These are phyloP conservation scores for Saraca asoca DNA, from an alignment of 331 rosid species.

Conservation along the genomic window DNA sequence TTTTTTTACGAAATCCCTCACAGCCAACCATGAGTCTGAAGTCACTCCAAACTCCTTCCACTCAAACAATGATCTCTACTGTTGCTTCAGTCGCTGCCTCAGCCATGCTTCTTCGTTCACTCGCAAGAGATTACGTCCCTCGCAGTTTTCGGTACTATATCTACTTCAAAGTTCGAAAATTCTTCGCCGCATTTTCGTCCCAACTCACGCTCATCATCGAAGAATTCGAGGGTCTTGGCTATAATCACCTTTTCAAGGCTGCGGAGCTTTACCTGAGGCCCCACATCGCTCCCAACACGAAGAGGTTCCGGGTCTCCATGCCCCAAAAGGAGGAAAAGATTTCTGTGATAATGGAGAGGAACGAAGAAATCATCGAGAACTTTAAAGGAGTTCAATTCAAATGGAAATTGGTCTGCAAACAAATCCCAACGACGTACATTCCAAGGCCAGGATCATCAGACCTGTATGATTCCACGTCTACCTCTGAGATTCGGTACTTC, in stretches of 20 bases:
- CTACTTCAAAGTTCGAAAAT: not conserved
- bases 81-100: conserved; percentile 29
- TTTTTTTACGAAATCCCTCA: conserved; percentile 1
- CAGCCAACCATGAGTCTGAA: not conserved
- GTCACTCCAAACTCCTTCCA: conserved; percentile 7
- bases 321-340: conserved; percentile 12
- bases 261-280: conserved; percentile 28
- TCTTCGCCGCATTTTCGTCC: conserved; percentile 10
- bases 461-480: not conserved
- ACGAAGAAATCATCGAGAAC: conserved; percentile 19
- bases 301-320: conserved; percentile 21
- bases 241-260: conserved; percentile 31
- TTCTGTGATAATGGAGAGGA: not conserved
- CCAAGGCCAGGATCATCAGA: not conserved
- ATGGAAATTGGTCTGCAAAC: conserved; percentile 26
- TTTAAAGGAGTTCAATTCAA: conserved; percentile 13
- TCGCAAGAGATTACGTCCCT: conserved; percentile 23
- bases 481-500: not conserved
- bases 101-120: conserved; percentile 29
- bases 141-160: conserved; percentile 4
- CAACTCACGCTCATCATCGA: conserved; percentile 26
- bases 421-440: not conserved
- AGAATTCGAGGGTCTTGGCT: conserved; percentile 14
- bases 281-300: conserved; percentile 11
- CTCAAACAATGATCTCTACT: conserved; percentile 28